Base-by-base conservation (phyloP, 352 stramenopile species). In the Achlya hypogyna region DNA sequence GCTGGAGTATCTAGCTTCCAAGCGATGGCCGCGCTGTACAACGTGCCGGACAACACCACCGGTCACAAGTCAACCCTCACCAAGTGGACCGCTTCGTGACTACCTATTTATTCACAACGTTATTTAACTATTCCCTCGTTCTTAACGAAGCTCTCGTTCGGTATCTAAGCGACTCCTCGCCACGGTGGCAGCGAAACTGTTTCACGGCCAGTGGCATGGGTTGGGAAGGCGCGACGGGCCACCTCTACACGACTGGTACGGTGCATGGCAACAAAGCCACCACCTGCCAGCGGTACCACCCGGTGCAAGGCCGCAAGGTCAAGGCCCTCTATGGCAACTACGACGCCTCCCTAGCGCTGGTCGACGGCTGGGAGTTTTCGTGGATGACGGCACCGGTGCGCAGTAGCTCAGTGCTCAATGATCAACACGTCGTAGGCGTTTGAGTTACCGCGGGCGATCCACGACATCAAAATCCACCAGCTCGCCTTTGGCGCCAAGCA, bases 401-500 rank as follows among this genome's bases (percentile, higher is more conserved):
- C 4, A 16, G 31, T 34, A 20, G n/a, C 35, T 53, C 35, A 22
- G 12, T 23, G 18, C 27, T n/a, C 25, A n/a, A 25, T 4, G 22
- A 31, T 12, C 16, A 4, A 40, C 23, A 25, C n/a, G 12, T 5
- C 12, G 10, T 34, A 70, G 45, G 42, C 43, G 10, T 43, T 22
- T 29, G 53, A 38, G 20, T 27, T 70, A n/a, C 25, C 47, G 10
- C 34, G 49, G 25, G 22, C 35, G 85, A 32, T 59, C 20, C 65
- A 84, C 38, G 74, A 84, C 27, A 70, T 82, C 22, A 79, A 81
- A 38, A 65, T 91, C 2, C 75, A 82, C 20, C 73, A 85, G 25
- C 47, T 87, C 25, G 74, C 79, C 1, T 74, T 84, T 45, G 83
- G 83, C 20, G 74, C 75, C 53, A 65, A 75, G n/a, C 79, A 91